These are phyloP conservation scores for Leonotis leonurus DNA, from an alignment of 257 asterid genomes.

Conservation along the genomic window DNA sequence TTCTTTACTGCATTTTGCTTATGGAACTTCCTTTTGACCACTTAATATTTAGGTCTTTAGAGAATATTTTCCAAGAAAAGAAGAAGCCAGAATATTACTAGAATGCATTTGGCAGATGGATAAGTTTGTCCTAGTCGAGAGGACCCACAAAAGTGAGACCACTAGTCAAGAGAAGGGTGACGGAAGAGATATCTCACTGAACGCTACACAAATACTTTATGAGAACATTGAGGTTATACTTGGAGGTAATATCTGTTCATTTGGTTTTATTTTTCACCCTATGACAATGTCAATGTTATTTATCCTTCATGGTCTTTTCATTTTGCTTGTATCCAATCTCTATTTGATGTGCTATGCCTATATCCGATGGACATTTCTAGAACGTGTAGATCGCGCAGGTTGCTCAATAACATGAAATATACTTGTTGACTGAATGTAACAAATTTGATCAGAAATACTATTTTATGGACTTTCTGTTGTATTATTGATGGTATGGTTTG, in stretches of 20 bases:
- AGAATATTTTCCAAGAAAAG: constrained; percentile 72
- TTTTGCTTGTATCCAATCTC: neutral
- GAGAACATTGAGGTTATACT: constrained; percentile 59
- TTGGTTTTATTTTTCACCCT: neutral
- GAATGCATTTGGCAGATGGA: constrained; percentile 71
- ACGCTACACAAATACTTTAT: constrained; percentile 41
- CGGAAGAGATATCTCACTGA: constrained; percentile 20
- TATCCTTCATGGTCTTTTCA: neutral
- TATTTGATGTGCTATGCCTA: neutral
- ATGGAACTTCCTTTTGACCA: constrained; percentile 9
- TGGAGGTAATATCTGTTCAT: constrained; percentile 50
- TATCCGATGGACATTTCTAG: neutral
- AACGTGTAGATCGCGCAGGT: neutral
- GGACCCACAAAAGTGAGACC: constrained; percentile 29
- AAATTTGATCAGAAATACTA: neutral
- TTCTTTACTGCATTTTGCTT: constrained; percentile 10
- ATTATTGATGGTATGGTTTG: neutral
- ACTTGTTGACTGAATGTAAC: neutral
- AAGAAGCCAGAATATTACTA: constrained; percentile 32
- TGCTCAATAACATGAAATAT: neutral
- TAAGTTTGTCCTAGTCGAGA: constrained; percentile 59
- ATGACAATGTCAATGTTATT: neutral
- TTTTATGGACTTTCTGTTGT: neutral
- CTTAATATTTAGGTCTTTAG: constrained; percentile 51
- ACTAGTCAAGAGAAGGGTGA: constrained; percentile 32